These are phyloP conservation scores for Evansstolkia leycettana DNA, from an alignment of 495 filamentous ascomycete genomes.

Conservation along the genomic window DNA sequence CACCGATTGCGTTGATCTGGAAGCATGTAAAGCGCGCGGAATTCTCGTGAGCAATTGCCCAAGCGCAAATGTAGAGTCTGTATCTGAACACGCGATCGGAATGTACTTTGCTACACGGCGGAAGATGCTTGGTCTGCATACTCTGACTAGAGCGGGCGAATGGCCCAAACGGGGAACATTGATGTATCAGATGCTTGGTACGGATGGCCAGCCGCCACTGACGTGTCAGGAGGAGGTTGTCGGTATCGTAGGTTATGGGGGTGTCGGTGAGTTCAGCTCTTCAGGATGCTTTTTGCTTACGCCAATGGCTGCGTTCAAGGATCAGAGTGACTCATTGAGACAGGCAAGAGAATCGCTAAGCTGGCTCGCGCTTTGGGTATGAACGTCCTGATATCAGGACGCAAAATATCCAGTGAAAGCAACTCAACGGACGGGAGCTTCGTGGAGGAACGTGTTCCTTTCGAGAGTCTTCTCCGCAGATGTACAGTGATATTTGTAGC, in stretches of 20 bases:
- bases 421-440: not conserved
- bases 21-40: constrained; percentile 32
- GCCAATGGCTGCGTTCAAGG: no score
- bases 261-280: constrained; percentile 12
- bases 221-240: constrained; percentile 20
- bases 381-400: constrained; percentile 21
- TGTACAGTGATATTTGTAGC: constrained; percentile 38
- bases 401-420: constrained; percentile 22
- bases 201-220: constrained; percentile 10
- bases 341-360: constrained; percentile 17
- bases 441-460: constrained; percentile 24
- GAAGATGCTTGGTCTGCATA: constrained; percentile 29
- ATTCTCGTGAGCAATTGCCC: constrained; percentile 38
- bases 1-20: constrained; percentile 40
- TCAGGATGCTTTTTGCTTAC: no score
- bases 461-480: constrained; percentile 29
- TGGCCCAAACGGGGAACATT: constrained; percentile 10
- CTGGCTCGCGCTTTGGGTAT: constrained; percentile 17
- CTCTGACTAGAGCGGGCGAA: constrained; percentile 16
- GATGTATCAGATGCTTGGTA: constrained; percentile 11
- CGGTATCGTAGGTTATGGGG: constrained; percentile 21
- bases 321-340: constrained; percentile 3
- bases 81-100: constrained; percentile 41
- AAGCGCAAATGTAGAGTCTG: constrained; percentile 35
- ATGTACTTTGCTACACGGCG: constrained; percentile 42